phyloP scores from a whole-genome alignment of 2,329 filamentous ascomycete species.

The Eutypella sp. region DNA sequence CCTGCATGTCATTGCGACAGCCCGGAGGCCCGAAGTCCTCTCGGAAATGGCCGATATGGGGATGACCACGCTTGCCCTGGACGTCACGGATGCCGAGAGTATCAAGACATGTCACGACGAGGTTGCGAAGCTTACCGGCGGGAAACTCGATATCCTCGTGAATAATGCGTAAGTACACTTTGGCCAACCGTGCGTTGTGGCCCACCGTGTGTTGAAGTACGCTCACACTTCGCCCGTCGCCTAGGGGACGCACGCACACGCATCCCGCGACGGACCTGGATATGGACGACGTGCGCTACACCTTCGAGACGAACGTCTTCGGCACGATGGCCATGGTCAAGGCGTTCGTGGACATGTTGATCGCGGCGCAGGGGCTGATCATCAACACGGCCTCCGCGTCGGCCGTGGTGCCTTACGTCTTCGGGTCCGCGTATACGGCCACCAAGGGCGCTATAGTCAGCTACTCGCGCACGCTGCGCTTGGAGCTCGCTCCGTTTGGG shows the following conservation, averaged over 20 bases:
- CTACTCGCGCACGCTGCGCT: conserved; percentile 45
- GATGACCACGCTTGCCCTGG: conserved; percentile 42
- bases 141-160: conserved; percentile 48
- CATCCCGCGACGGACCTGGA: conserved; percentile 44
- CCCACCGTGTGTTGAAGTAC: neutral
- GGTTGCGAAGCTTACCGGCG: conserved; percentile 41
- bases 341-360: conserved; percentile 40
- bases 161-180: conserved; percentile 45
- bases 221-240: neutral
- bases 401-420: conserved; percentile 42
- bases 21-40: conserved; percentile 41
- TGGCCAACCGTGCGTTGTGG: neutral
- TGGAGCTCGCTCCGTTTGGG: conserved; percentile 44
- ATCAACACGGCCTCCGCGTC: conserved; percentile 47
- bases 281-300: conserved; percentile 43
- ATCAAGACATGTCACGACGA: conserved; percentile 39
- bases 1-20: conserved; percentile 49
- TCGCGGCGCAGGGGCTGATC: conserved; percentile 42
- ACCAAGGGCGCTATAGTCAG: conserved; percentile 45
- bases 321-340: conserved; percentile 48
- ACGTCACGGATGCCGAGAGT: conserved; percentile 45
- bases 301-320: conserved; percentile 51
- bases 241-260: conserved; percentile 41
- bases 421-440: conserved; percentile 44
- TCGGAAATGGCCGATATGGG: conserved; percentile 36